Percentiles rank a stretch among this genome's conserved stretches.
Evolutionary conservation across 768 basidiomycete species (phyloP).

Genomic region (Suillus subaureus): DNA sequence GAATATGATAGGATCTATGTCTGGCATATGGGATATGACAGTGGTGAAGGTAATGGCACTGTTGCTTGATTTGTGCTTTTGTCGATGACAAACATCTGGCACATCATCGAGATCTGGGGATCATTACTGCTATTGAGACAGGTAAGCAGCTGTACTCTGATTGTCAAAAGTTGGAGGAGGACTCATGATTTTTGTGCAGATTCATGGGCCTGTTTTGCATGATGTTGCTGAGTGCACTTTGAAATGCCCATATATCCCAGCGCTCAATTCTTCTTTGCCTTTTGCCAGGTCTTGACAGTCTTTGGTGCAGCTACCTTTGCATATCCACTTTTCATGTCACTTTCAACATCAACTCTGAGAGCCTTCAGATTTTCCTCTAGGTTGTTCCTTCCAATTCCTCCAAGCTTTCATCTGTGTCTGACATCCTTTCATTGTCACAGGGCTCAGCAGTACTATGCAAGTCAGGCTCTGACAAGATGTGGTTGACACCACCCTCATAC

Average conservation of each 20-base stretch:
- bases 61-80: not conserved
- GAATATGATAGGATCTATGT: too few species aligned
- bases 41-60: not conserved
- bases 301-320: not conserved
- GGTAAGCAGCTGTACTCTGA: not conserved
- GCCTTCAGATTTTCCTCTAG: slow-evolving; percentile 1
- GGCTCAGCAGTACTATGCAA: not conserved
- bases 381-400: slow-evolving; percentile 7
- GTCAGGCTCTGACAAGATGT: not conserved
- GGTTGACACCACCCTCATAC: slow-evolving; percentile 3
- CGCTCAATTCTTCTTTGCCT: not conserved
- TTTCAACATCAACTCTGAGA: not conserved
- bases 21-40: too few species aligned
- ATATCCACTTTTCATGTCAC: not conserved
- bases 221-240: not conserved
- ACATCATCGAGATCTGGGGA: not conserved
- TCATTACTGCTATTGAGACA: not conserved
- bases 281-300: not conserved
- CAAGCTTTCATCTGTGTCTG: slow-evolving; percentile 4
- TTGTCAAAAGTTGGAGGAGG: not conserved
- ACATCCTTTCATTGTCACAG: slow-evolving; percentile 1
- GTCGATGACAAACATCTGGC: not conserved
- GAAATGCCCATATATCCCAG: not conserved
- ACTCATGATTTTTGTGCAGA: not conserved
- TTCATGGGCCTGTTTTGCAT: not conserved